Evolutionary conservation across 306 rosid species (phyloP).

Genomic region (Glycyrrhiza uralensis): DNA sequence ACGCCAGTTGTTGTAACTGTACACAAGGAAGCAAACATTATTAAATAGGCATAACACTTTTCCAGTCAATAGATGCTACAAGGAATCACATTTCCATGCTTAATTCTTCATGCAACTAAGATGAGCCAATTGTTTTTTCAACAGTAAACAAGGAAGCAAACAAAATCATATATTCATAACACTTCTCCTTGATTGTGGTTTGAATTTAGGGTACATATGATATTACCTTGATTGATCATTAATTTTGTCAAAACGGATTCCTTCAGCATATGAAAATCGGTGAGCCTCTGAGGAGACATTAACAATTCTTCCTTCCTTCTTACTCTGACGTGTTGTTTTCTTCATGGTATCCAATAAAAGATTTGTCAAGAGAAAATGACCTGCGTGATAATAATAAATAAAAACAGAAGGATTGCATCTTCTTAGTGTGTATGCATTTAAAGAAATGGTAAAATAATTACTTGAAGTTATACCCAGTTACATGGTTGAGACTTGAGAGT

Average conservation of each 20-base stretch:
- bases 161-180: too few species aligned
- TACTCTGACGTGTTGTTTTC: constrained; percentile 56
- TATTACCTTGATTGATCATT: constrained; percentile 65
- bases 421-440: constrained; percentile 1
- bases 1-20: constrained; percentile 58
- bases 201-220: background rate
- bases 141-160: constrained; percentile 23
- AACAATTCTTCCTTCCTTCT: constrained; percentile 85
- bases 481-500: too few species aligned
- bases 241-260: constrained; percentile 71
- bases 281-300: constrained; percentile 84
- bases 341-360: constrained; percentile 83
- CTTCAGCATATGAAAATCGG: constrained; percentile 58
- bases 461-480: background rate
- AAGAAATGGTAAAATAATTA: background rate
- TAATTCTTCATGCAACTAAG: background rate
- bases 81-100: background rate
- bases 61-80: background rate
- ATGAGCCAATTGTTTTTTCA: constrained; percentile 34
- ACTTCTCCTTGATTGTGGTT: too few species aligned
- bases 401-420: constrained; percentile 3
- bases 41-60: background rate
- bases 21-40: constrained; percentile 13
- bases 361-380: constrained; percentile 85
- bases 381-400: constrained; percentile 37